Evolutionary conservation across 2,329 filamentous ascomycete genomes (phyloP).

Genomic region (Pseudogymnoascus pannorum): DNA sequence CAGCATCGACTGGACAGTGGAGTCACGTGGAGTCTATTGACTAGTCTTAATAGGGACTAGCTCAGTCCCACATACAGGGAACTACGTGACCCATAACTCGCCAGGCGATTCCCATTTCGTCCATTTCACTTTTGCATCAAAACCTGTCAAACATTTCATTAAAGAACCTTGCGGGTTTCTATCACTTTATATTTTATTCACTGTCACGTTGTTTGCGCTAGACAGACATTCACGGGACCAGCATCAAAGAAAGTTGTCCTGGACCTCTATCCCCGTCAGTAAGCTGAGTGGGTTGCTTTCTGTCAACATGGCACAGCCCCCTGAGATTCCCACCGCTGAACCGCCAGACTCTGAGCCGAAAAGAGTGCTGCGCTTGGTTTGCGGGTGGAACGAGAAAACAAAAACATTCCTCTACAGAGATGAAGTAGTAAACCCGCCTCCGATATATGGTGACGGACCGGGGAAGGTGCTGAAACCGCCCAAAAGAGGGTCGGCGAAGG

Average conservation of each 20-base stretch:
- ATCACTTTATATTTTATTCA: not conserved
- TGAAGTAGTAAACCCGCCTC: not conserved
- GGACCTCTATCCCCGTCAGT: not conserved
- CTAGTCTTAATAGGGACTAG: too few species aligned
- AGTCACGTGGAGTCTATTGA: too few species aligned
- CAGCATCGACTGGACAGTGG: too few species aligned
- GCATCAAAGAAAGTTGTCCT: constrained; percentile 1
- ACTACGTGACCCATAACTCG: too few species aligned
- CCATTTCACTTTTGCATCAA: not conserved
- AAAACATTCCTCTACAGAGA: constrained; percentile 5
- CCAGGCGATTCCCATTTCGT: too few species aligned
- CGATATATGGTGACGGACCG: not conserved
- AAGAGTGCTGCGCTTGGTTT: not conserved
- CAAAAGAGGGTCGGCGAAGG: not conserved
- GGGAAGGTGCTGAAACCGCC: not conserved
- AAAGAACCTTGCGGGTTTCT: not conserved
- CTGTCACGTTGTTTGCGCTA: not conserved
- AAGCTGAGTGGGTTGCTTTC: not conserved
- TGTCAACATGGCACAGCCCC: constrained; percentile 5
- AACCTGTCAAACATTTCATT: not conserved
- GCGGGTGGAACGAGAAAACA: not conserved
- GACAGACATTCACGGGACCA: not conserved
- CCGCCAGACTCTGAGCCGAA: not conserved
- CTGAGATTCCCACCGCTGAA: not conserved
- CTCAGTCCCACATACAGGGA: too few species aligned